phyloP scores from a whole-genome alignment of 192 early-diverging fungal species.

The Coemansia javaensis region DNA sequence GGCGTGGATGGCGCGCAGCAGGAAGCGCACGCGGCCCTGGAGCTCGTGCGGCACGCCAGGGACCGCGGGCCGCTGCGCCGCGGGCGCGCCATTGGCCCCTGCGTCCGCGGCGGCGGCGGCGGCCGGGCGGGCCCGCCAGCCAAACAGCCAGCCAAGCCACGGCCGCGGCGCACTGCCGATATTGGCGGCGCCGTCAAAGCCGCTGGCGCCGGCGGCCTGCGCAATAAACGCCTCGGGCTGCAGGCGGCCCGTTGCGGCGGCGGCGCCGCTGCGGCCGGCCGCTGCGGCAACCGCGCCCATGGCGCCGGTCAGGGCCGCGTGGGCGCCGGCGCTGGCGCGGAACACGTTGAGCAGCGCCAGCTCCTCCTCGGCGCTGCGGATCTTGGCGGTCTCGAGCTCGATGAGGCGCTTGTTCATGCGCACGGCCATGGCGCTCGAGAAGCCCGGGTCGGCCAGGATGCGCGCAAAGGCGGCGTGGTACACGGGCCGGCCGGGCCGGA shows the following conservation, averaged over 20 bases:
- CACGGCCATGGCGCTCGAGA: constrained; percentile 77
- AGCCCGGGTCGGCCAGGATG: constrained; percentile 65
- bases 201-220: constrained; percentile 40
- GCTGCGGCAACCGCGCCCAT: constrained; percentile 36
- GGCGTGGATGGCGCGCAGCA: constrained; percentile 53
- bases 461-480: constrained; percentile 72
- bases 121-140: constrained; percentile 11
- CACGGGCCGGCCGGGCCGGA: constrained; percentile 80
- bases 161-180: constrained; percentile 12
- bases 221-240: constrained; percentile 37
- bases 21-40: constrained; percentile 54
- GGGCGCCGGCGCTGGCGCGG: constrained; percentile 24
- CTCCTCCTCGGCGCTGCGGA: constrained; percentile 62
- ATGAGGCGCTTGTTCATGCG: constrained; percentile 59
- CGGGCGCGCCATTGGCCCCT: not conserved
- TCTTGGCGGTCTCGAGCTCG: constrained; percentile 54
- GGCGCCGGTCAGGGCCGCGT: constrained; percentile 23
- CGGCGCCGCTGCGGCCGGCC: constrained; percentile 2
- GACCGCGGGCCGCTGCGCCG: constrained; percentile 9
- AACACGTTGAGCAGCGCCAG: constrained; percentile 52
- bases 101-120: not conserved
- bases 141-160: constrained; percentile 52
- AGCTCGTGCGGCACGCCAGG: constrained; percentile 57
- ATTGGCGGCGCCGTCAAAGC: not conserved
- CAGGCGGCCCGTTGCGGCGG: not conserved